These are phyloP conservation scores for Blastocladiella emersonii DNA, from an alignment of 371 early-diverging fungal genomes.

Conservation along the genomic window DNA sequence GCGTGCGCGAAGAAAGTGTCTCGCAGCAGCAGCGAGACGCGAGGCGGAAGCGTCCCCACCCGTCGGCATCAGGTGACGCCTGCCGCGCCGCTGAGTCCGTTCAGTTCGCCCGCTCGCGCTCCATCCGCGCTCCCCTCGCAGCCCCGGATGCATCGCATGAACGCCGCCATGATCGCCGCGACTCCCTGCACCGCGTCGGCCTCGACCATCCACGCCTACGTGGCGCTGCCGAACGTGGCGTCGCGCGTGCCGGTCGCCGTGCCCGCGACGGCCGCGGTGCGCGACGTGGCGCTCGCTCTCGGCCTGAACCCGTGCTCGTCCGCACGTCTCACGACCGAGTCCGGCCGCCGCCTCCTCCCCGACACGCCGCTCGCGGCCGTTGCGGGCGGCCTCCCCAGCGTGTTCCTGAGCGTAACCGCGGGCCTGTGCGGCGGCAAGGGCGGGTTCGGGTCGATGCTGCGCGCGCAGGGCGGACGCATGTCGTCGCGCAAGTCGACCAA, in stretches of 20 bases:
- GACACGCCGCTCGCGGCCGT: not conserved
- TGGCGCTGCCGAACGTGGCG: not conserved
- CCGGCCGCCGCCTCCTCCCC: not conserved
- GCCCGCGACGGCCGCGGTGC: not conserved
- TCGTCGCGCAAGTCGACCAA: constrained; percentile 78
- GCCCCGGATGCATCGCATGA: too few species aligned
- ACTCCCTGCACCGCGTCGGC: too few species aligned
- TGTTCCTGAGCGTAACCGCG: not conserved
- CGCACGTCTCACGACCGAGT: not conserved
- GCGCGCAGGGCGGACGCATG: constrained; percentile 89
- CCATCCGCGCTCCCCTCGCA: too few species aligned
- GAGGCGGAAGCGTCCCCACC: too few species aligned
- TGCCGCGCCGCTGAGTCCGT: too few species aligned
- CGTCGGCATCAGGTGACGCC: too few species aligned
- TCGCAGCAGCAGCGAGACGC: too few species aligned
- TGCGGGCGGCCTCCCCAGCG: not conserved
- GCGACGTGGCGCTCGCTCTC: not conserved
- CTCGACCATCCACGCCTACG: not conserved
- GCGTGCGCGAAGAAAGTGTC: too few species aligned
- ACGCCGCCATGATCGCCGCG: too few species aligned
- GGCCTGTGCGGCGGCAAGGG: constrained; percentile 71
- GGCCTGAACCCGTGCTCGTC: not conserved
- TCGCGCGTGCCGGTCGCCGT: not conserved
- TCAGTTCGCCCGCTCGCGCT: too few species aligned
- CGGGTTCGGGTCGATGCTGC: constrained; percentile 88